Percentiles rank a stretch among this genome's conserved stretches.
These are phyloP conservation scores for Prunus campanulata DNA, from an alignment of 306 rosid species.

Conservation along the genomic window DNA sequence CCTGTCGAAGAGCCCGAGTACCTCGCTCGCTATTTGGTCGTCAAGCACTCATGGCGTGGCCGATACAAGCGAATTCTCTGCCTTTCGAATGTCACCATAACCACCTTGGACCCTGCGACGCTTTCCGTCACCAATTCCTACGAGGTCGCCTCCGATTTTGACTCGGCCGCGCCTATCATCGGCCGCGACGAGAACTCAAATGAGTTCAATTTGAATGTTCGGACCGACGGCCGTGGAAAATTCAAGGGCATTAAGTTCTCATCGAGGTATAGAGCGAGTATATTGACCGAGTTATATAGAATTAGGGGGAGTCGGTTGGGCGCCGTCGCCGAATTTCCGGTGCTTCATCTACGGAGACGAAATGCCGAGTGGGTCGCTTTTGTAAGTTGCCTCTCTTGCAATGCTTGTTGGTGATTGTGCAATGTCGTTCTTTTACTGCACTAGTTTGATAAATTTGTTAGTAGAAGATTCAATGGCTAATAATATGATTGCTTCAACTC, in stretches of 20 bases:
- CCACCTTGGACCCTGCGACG: conserved; percentile 83
- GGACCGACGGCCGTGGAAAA: conserved; percentile 96
- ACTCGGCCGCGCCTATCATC: conserved; percentile 62
- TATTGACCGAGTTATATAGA: conserved; percentile 86
- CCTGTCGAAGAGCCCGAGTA: conserved; percentile 85
- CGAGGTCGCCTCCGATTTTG: conserved; percentile 66
- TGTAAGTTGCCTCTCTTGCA: conserved; percentile 50
- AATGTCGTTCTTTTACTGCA: not conserved
- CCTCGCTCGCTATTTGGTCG: conserved; percentile 74
- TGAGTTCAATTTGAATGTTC: conserved; percentile 72
- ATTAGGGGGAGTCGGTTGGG: conserved; percentile 72
- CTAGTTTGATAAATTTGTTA: not conserved
- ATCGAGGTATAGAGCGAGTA: conserved; percentile 77
- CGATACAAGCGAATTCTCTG: conserved; percentile 94
- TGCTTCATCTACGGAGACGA: conserved; percentile 85
- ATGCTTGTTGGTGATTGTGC: conserved; percentile 6
- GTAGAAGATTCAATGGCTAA: not conserved
- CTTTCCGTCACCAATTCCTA: conserved; percentile 83
- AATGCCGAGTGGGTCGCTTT: conserved; percentile 77
- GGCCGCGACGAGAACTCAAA: conserved; percentile 81
- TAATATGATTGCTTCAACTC: not conserved
- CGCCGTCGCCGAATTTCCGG: conserved; percentile 79
- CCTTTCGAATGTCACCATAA: conserved; percentile 53
- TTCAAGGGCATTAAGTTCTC: conserved; percentile 81
- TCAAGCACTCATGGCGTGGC: conserved; percentile 99